Percentiles rank a stretch among this genome's conserved stretches.
Conservation (phyloP, 371 early-diverging fungal species). For the Rhizopus stolonifer region DNA sequence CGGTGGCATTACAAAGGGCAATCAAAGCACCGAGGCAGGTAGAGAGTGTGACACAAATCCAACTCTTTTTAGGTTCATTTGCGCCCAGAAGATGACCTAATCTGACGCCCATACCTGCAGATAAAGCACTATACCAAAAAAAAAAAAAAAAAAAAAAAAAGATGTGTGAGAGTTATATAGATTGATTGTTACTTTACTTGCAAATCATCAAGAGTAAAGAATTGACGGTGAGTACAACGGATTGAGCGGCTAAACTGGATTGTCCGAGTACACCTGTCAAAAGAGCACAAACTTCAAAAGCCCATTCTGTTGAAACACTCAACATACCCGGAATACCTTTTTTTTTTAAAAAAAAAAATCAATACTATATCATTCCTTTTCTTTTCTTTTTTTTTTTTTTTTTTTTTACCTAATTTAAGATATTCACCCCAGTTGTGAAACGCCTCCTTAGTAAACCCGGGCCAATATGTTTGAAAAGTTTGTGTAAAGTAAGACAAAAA, state of each 20-base stretch:
- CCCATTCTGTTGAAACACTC: constrained; percentile 48
- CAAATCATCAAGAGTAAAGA: constrained; percentile 39
- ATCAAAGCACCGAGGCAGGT: constrained; percentile 15
- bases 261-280: constrained; percentile 41
- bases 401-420: constrained; percentile 35
- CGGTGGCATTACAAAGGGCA: constrained; percentile 18
- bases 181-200: constrained; percentile 13
- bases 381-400: too few relatives aligned
- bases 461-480: constrained; percentile 29
- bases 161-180: too few relatives aligned
- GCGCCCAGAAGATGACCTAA: constrained; percentile 45
- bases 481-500: constrained; percentile 21
- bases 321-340: constrained; percentile 49
- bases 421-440: constrained; percentile 35
- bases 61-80: constrained; percentile 24
- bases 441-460: constrained; percentile 33
- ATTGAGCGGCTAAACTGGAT: constrained; percentile 45
- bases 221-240: constrained; percentile 34
- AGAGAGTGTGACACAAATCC: constrained; percentile 22
- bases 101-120: constrained; percentile 31
- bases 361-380: too few relatives aligned
- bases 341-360: too few relatives aligned
- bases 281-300: constrained; percentile 49
- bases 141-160: constrained; percentile 9
- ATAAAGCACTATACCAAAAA: too few relatives aligned